Percentiles rank a stretch among this genome's conserved stretches.
Conservation (phyloP, 2,329 filamentous ascomycete genomes). For the Beauveria rudraprayagi region DNA sequence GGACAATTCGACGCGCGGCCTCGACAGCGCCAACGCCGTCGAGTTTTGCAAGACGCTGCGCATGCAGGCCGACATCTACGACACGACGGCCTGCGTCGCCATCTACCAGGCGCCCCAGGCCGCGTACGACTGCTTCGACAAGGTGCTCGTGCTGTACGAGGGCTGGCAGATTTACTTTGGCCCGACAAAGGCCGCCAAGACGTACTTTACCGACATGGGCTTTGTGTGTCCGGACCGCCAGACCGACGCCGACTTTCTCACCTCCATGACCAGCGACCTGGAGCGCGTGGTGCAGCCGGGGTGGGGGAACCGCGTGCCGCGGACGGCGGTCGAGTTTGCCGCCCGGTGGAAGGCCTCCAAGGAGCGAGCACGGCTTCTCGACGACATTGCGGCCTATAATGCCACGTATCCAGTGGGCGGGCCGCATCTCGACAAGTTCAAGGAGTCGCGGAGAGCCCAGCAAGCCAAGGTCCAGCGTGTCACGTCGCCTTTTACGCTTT, state of each 20-base stretch:
- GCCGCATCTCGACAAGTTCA: background rate
- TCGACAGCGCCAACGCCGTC: slow-evolving; percentile 45
- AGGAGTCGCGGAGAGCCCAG: background rate
- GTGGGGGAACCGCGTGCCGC: slow-evolving; percentile 17
- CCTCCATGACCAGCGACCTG: slow-evolving; percentile 36
- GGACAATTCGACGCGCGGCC: slow-evolving; percentile 44
- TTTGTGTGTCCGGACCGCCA: slow-evolving; percentile 48
- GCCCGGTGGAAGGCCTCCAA: too few species aligned
- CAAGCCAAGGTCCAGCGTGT: background rate
- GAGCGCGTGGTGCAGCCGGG: slow-evolving; percentile 23
- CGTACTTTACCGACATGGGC: slow-evolving; percentile 58
- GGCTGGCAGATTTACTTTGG: slow-evolving; percentile 63
- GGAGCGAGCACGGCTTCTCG: too few species aligned
- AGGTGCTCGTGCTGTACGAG: slow-evolving; percentile 58
- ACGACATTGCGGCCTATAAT: slow-evolving; percentile 10
- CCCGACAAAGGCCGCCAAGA: slow-evolving; percentile 47
- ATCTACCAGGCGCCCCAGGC: slow-evolving; percentile 56
- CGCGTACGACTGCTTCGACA: slow-evolving; percentile 54
- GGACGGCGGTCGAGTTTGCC: too few species aligned
- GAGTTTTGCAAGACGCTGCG: slow-evolving; percentile 31
- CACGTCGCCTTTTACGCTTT: background rate
- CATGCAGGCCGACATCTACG: slow-evolving; percentile 14
- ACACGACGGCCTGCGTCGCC: slow-evolving; percentile 14
- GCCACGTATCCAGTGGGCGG: background rate
- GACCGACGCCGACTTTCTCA: slow-evolving; percentile 69